Evolutionary conservation across 2,329 filamentous ascomycete species (phyloP).

Genomic region (Ceratocystis lukuohia): DNA sequence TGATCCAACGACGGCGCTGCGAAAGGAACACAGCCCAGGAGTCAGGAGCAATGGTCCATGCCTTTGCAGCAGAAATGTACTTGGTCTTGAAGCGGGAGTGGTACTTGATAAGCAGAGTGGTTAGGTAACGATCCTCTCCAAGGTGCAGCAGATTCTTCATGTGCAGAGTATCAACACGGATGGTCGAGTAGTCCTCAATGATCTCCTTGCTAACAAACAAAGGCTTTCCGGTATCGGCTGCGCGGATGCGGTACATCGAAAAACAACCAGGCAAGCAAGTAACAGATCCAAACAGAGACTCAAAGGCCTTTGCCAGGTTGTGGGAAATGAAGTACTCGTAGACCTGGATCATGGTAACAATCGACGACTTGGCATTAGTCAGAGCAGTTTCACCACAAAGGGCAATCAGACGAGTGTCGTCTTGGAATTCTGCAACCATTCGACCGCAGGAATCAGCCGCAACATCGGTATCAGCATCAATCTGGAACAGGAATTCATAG

Average conservation of each 20-base stretch:
- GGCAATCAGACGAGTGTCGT: constrained; percentile 86
- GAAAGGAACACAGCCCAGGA: constrained; percentile 91
- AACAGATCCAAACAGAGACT: constrained; percentile 91
- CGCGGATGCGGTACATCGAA: constrained; percentile 95
- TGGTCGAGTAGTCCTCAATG: constrained; percentile 74
- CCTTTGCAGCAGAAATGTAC: constrained; percentile 82
- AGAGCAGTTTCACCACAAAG: constrained; percentile 90
- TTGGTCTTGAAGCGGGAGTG: constrained; percentile 97
- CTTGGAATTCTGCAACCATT: constrained; percentile 79
- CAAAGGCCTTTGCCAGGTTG: constrained; percentile 91
- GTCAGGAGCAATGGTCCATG: constrained; percentile 94
- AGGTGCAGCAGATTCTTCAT: constrained; percentile 97
- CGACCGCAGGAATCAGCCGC: constrained; percentile 79
- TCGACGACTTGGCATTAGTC: constrained; percentile 82
- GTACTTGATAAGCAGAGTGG: constrained; percentile 82
- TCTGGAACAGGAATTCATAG: constrained; percentile 92
- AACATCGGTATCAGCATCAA: constrained; percentile 94
- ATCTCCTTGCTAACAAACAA: constrained; percentile 91
- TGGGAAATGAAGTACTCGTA: constrained; percentile 99
- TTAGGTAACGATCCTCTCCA: constrained; percentile 94
- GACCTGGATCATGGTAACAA: constrained; percentile 98
- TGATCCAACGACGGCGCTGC: constrained; percentile 98
- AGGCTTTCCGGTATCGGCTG: constrained; percentile 86
- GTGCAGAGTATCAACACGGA: constrained; percentile 92
- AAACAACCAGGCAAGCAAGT: constrained; percentile 98